These are phyloP conservation scores for Lactifluus subvellereus DNA, from an alignment of 768 basidiomycete genomes.

Conservation along the genomic window DNA sequence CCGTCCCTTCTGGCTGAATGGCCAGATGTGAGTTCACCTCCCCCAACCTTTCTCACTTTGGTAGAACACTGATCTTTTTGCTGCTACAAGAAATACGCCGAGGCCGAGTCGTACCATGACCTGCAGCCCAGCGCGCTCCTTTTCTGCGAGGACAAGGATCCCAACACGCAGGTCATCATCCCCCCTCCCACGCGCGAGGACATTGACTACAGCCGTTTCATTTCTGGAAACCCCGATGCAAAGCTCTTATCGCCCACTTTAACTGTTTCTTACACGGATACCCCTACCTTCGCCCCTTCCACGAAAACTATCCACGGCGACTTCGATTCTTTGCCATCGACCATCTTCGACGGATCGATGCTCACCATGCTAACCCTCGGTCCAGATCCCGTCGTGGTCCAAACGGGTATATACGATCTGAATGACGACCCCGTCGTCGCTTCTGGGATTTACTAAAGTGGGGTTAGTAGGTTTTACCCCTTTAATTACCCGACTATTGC, in stretches of 20 bases:
- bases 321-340: background rate
- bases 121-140: background rate
- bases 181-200: background rate
- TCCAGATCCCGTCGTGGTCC: background rate
- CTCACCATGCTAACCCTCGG: slow-evolving; percentile 8
- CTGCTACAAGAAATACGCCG: slow-evolving; percentile 10
- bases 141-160: background rate
- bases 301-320: background rate
- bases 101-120: slow-evolving; percentile 8
- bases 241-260: slow-evolving; percentile 3
- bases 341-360: background rate
- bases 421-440: slow-evolving; percentile 8
- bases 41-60: background rate
- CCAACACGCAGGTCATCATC: slow-evolving; percentile 1
- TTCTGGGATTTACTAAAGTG: slow-evolving; percentile 7
- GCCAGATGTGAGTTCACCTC: slow-evolving; percentile 6
- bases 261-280: background rate
- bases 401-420: background rate
- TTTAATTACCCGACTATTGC: background rate
- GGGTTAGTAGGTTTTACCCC: background rate
- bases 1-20: background rate
- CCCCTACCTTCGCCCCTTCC: background rate
- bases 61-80: background rate
- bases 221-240: slow-evolving; percentile 15
- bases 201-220: slow-evolving; percentile 11